Conservation (phyloP, 2,329 filamentous ascomycete genomes). For the Botryotinia globosa region DNA sequence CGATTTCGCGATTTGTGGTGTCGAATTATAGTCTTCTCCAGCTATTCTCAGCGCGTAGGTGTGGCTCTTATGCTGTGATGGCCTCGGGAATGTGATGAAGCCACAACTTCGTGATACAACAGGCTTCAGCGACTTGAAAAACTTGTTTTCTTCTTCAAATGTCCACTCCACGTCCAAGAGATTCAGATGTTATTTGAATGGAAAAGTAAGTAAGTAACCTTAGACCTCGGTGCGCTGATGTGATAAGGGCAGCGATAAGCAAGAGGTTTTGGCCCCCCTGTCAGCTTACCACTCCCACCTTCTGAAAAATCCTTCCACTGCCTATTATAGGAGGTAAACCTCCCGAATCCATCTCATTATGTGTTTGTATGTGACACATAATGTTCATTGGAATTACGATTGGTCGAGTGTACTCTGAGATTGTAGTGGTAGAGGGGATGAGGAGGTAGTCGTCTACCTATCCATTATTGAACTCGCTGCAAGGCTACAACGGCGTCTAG, state of each 20-base stretch:
- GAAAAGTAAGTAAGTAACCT: too few relatives aligned
- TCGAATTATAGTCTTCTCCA: not conserved
- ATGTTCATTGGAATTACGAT: not conserved
- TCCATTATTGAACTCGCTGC: not conserved
- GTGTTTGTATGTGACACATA: not conserved
- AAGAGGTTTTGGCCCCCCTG: not conserved
- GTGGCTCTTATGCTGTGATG: not conserved
- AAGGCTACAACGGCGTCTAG: not conserved
- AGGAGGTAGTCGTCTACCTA: not conserved
- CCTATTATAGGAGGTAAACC: not conserved
- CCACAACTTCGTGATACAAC: not conserved
- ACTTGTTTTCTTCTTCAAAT: not conserved
- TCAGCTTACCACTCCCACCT: conserved; percentile 8
- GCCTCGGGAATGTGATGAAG: not conserved
- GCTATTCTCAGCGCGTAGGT: not conserved
- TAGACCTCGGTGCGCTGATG: conserved; percentile 8
- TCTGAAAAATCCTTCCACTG: conserved; percentile 1
- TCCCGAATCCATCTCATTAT: not conserved
- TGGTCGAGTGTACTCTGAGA: not conserved
- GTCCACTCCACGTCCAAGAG: not conserved
- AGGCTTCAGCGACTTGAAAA: not conserved
- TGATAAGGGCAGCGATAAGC: conserved; percentile 13
- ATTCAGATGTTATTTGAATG: not conserved
- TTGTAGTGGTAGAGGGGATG: not conserved
- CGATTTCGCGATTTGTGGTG: not conserved